Conservation (phyloP, 768 basidiomycete genomes). For the Tulasnella sp. region DNA sequence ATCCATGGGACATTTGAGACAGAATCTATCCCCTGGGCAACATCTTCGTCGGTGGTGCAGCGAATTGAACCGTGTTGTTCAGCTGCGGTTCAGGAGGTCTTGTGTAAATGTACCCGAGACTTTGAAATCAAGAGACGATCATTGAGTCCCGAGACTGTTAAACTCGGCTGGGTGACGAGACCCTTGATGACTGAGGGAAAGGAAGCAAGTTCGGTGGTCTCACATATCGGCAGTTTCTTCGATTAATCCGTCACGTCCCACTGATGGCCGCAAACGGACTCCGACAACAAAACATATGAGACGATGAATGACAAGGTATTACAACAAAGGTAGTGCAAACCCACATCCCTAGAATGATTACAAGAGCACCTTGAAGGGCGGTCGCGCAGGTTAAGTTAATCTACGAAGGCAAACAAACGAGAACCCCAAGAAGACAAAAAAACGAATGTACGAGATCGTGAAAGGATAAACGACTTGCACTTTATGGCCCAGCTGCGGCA, state of each 20-base stretch:
- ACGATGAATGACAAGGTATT: not conserved
- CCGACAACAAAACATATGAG: too few relatives aligned
- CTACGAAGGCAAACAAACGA: not conserved
- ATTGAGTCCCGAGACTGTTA: not conserved
- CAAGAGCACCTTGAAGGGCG: not conserved
- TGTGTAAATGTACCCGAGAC: not conserved
- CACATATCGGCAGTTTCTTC: not conserved
- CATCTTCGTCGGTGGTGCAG: too few relatives aligned
- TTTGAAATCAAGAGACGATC: not conserved
- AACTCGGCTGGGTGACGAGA: not conserved
- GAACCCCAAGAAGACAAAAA: not conserved
- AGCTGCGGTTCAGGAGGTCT: not conserved
- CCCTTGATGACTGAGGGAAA: too few relatives aligned
- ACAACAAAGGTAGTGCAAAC: not conserved
- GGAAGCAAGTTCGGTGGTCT: too few relatives aligned
- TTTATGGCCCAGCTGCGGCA: too few relatives aligned
- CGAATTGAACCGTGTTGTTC: too few relatives aligned
- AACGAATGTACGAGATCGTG: not conserved
- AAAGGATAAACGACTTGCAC: too few relatives aligned
- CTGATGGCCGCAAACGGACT: too few relatives aligned
- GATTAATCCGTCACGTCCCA: not conserved
- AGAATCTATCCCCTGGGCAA: not conserved
- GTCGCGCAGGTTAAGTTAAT: not conserved
- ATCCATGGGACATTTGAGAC: not conserved
- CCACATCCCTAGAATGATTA: not conserved